Evolutionary conservation across 495 filamentous ascomycete species (phyloP), one percentile per base, ranked within the genome.

Genomic region (Penicillium paxilli): DNA sequence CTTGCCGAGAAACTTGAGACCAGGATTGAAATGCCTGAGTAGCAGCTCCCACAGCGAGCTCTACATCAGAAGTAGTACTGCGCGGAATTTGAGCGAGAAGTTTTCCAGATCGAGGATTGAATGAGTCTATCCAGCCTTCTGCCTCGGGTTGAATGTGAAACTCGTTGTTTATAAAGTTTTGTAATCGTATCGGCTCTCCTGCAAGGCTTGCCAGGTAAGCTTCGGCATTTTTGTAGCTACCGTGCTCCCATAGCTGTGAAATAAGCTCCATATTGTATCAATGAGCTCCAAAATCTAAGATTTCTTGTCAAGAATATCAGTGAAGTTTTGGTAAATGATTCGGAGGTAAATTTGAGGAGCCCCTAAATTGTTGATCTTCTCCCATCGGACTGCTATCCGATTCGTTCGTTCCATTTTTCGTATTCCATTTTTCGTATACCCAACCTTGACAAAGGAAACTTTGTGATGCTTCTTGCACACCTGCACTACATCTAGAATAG

Each of bases 71-170:
- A 20, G 45, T 28, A 14, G 35, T 20, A 20, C 51, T 53, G 8
- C 30, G 33, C 37, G 52, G 57, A 20, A 59, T 12, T 7, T 35
- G 48, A 3, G 49, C 56, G 17, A 59, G 20, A 1, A 44, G 16
- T 12, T 52, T 35, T 14, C 57, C 60, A 17, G 56, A 53, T 14
- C 51, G 26, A 40, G 58, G 60, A 21, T 63, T 59, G 20, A 54
- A 47, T 0, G 57, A 52, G 1, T 56, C 53, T 25, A 60, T 53
- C 52, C 49, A 60, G 5, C 38, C 32, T 5, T 45, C 17, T 5
- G 53, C 12, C 4, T 51, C 4, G 14, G 30, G n/a, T 16, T 55
- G 41, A 6, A 40, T 4, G 10, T 22, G n/a, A 44, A 58, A 55
- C 0, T 49, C 17, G 23, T 52, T 52, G 14, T 51, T 44, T n/a